Conservation (phyloP, 768 basidiomycete species). For the Russula sp. region DNA sequence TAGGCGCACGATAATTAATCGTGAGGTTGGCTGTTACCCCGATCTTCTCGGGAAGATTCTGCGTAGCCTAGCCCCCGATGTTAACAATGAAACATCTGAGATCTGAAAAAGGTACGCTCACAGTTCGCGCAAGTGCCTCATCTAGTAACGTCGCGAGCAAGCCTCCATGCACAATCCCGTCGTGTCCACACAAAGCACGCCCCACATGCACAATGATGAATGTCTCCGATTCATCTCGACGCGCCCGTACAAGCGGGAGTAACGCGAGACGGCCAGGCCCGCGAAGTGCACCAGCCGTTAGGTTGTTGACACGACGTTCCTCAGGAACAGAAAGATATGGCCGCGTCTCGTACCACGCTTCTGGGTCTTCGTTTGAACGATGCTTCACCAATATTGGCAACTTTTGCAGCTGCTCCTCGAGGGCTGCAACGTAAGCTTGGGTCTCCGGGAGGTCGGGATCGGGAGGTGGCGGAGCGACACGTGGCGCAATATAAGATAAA, state of each 20-base stretch:
- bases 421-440: constrained; percentile 44
- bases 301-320: constrained; percentile 69
- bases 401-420: constrained; percentile 65
- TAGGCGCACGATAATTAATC: constrained; percentile 81
- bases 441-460: constrained; percentile 54
- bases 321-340: constrained; percentile 69
- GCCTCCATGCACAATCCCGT: constrained; percentile 94
- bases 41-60: constrained; percentile 80
- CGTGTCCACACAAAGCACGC: constrained; percentile 82
- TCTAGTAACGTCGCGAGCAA: constrained; percentile 86
- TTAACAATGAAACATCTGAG: background rate
- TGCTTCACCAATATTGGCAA: constrained; percentile 54
- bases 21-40: constrained; percentile 87
- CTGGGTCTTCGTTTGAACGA: constrained; percentile 43
- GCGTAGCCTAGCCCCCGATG: constrained; percentile 54
- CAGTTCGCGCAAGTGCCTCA: constrained; percentile 75
- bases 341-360: constrained; percentile 71
- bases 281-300: constrained; percentile 79
- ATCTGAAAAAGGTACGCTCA: constrained; percentile 34
- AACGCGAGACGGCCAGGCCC: constrained; percentile 86
- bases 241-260: constrained; percentile 67
- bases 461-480: constrained; percentile 67
- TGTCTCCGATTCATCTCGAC: constrained; percentile 69
- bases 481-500: constrained; percentile 65
- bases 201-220: constrained; percentile 76